Conservation (phyloP, 257 asterid genomes). For the Leonotis leonurus region DNA sequence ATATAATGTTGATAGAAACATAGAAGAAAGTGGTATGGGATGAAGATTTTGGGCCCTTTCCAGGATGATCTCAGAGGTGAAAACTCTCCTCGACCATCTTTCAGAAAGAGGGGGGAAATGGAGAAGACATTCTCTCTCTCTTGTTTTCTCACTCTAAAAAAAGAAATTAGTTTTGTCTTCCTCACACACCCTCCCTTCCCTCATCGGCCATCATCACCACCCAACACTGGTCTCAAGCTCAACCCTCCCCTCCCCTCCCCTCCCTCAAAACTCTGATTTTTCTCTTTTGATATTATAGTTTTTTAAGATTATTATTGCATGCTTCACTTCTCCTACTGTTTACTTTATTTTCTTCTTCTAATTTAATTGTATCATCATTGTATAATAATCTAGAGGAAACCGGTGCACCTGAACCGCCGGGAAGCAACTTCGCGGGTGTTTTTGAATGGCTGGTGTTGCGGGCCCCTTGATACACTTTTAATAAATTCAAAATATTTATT, state of each 20-base stretch:
- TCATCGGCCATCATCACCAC: too few species aligned
- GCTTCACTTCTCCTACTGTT: too few species aligned
- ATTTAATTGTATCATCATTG: too few species aligned
- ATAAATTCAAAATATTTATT: too few species aligned
- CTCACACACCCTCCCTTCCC: not conserved
- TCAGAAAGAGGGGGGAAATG: conserved; percentile 64
- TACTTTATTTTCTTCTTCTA: too few species aligned
- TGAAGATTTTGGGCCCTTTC: conserved; percentile 43
- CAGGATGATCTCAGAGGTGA: conserved; percentile 92
- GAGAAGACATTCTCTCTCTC: conserved; percentile 33
- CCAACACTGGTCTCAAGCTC: conserved; percentile 13
- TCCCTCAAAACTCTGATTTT: not conserved
- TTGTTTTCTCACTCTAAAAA: conserved; percentile 32
- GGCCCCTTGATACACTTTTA: conserved; percentile 26
- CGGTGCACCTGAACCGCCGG: conserved; percentile 21
- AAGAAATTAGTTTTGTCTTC: conserved; percentile 20
- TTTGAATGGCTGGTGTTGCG: conserved; percentile 23
- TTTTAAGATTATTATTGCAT: too few species aligned
- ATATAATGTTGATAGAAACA: not conserved
- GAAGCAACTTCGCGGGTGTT: conserved; percentile 15
- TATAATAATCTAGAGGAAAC: too few species aligned
- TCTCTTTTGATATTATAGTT: not conserved
- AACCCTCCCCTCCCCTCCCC: not conserved
- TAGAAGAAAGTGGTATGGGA: conserved; percentile 13
- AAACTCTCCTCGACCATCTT: conserved; percentile 84